Base-by-base conservation (phyloP, 2,329 filamentous ascomycete genomes). In the Stachybotrys echinatus region DNA sequence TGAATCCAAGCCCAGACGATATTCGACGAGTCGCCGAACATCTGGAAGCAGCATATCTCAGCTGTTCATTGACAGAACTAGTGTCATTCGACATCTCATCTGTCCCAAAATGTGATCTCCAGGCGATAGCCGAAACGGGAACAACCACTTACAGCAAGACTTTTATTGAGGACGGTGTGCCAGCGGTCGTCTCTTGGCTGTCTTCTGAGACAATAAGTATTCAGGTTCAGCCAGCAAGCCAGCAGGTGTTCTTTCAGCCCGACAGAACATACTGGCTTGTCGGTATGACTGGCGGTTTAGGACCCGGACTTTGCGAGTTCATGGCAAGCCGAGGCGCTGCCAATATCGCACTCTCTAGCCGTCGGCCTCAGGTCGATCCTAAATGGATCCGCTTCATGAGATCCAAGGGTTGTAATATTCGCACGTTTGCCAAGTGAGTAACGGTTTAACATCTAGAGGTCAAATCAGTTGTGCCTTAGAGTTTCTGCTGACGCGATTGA, bases 291-390 rank as follows among this genome's bases (percentile, higher is more conserved):
- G 62, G 68, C 1, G 53, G 57, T 1, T 38, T 73, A 1, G 73
- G 72, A 2, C 61, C 60, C 12, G 68, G 72, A 0, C 58, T 74
- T 1, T 66, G 61, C 39, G 48, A 63, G 37, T 75, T 64, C 67
- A 74, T 74, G 71, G 59, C 67, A 2, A 44, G 37, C 0, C 59
- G 60, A 10, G 73, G 72, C 0, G 73, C 71, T 0, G 53, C 62
- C 12, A 52, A 67, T 27, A 44, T 75, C 1, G 66, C 62, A 1
- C 34, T 78, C 3, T 65, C 69, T 0, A 74, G 69, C 44, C 67
- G 74, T 1, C 63, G 61, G 12, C 62, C 70, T 4, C 55, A 64
- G 3, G 51, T 73, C 3, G 58, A 70, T 12, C 42, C 57, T 5
- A 46, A 38, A 2, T 68, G 61, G 58, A 40, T 68, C 14, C 50